Evolutionary conservation across 1,139 yeast species (phyloP), one percentile per base, ranked within the genome.

Genomic region (Hyphopichia fennica): DNA sequence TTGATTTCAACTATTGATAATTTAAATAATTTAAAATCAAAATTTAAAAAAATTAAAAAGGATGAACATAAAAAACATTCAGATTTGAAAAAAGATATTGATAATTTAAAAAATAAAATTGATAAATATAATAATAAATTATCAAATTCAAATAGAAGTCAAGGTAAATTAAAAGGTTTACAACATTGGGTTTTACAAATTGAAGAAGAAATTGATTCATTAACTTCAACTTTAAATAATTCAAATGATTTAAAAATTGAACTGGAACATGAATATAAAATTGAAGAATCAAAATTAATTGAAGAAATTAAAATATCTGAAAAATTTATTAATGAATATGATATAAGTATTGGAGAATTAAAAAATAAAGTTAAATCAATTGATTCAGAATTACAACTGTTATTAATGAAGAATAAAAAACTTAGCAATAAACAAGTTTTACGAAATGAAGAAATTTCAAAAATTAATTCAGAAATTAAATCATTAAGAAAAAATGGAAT

Each of bases 1-100:
- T 77, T 85, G 39, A 65, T 75, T 29, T 78, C 89, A 0, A 79
- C 88, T 0, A 75, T 81, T 48, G 77, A 77, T 22, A 79, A 77
- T 42, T 63, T 83, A 43, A 68, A 71, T 27, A 70, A 74, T 37
- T 78, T 79, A 45, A 77, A 75, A 51, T 47, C 65, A 4, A 77
- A 75, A 45, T 57, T 79, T 51, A 83, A 79, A 58, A 84, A 82
- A 51, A 63, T 76, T 43, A 83, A 82, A 57, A 77, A 74, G 47
- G 91, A 85, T 43, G 80, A 82, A 54, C 72, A 76, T 49, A 83
- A 81, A 50, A 75, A 74, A 52, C 59, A 79, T 20, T 58, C 71
- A 13, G 77, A 82, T 4, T 60, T 78, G 40, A 78, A 77, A 48
- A 72, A 74, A 46, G 87, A 82, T 41, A 82, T 82, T 51, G 89